These are phyloP conservation scores for Colletotrichum sp. DNA, from an alignment of 2,329 filamentous ascomycete species.

Conservation along the genomic window DNA sequence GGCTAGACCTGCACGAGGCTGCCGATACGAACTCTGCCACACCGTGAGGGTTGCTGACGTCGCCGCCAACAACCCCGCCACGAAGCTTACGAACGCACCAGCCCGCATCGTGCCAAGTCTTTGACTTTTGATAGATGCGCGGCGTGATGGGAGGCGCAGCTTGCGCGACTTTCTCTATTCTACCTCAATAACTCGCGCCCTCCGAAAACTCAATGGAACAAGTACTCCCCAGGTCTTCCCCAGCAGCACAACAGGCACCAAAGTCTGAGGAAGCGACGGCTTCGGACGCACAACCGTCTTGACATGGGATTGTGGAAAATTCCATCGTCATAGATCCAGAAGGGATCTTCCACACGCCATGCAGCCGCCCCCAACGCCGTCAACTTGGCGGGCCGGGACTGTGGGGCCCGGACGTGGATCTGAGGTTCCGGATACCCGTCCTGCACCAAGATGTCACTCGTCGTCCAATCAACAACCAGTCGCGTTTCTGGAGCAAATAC, in stretches of 20 bases:
- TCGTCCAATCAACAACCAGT: background rate
- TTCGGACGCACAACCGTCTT: background rate
- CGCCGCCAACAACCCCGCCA: background rate
- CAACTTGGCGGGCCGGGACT: background rate
- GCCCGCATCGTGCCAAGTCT: background rate
- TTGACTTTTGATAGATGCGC: background rate
- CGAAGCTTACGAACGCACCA: background rate
- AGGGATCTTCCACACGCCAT: constrained; percentile 1
- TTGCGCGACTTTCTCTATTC: background rate
- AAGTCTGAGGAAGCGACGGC: background rate
- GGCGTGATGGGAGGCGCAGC: background rate
- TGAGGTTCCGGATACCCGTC: background rate
- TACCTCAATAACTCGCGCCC: background rate
- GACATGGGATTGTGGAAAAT: background rate
- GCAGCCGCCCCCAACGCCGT: background rate
- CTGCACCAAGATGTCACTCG: background rate
- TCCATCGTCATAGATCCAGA: background rate
- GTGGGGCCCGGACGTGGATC: background rate
- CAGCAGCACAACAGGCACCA: background rate
- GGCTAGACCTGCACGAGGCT: background rate
- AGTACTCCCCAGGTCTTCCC: background rate
- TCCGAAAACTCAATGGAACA: background rate
- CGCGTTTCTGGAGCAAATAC: background rate
- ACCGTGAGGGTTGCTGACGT: background rate
- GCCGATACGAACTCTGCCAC: constrained; percentile 3